These are phyloP conservation scores for Tricholoma sp. DNA, from an alignment of 768 basidiomycete genomes.

Conservation along the genomic window DNA sequence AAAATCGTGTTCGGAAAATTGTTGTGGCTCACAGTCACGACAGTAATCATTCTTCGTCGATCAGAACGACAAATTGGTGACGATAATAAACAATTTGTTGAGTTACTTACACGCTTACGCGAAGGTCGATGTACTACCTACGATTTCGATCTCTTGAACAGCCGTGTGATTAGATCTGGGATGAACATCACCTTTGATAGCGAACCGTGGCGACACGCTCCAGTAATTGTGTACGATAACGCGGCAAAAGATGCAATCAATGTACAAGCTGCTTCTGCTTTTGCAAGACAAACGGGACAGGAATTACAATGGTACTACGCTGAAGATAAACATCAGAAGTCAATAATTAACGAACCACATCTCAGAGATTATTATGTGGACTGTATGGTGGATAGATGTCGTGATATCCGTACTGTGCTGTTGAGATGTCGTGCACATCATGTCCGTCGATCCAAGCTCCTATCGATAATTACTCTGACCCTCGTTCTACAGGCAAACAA, in stretches of 20 bases:
- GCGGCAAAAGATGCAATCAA: constrained; percentile 7
- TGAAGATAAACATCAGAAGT: neutral
- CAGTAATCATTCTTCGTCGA: neutral
- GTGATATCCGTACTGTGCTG: constrained; percentile 24
- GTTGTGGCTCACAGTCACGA: neutral
- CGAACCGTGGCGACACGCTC: neutral
- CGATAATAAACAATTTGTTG: neutral
- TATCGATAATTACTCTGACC: neutral
- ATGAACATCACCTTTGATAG: neutral
- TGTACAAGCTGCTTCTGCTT: neutral
- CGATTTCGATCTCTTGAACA: neutral
- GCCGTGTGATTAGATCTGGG: neutral
- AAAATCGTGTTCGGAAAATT: neutral
- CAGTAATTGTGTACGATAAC: constrained; percentile 4
- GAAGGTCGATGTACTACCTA: neutral
- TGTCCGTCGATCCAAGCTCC: constrained; percentile 38
- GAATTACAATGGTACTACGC: constrained; percentile 13
- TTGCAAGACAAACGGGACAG: neutral
- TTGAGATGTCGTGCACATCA: constrained; percentile 59
- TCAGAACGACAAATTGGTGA: neutral
- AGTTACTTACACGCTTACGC: neutral
- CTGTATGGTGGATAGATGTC: constrained; percentile 31
- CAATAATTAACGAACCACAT: neutral
- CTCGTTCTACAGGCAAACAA: too few relatives aligned
- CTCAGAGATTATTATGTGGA: neutral